These are phyloP conservation scores for Balamuthia mandrillaris DNA, from an alignment of 208 protist genomes.

Conservation along the genomic window DNA sequence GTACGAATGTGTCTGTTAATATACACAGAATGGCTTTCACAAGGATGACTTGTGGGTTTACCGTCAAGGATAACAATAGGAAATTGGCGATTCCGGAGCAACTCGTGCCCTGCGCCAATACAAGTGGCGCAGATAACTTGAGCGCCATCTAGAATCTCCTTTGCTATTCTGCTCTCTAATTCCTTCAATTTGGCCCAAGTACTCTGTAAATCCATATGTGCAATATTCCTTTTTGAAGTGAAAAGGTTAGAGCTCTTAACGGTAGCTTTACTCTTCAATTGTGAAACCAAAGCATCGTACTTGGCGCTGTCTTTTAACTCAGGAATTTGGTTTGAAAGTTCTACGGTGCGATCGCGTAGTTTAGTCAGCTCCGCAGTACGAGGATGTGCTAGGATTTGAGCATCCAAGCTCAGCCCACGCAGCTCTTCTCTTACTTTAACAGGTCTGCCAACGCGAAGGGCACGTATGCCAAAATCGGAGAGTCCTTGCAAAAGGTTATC, in stretches of 20 bases:
- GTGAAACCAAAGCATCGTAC: no score
- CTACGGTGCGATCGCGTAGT: neutral
- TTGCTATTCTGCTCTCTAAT: no score
- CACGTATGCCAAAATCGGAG: neutral
- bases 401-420: constrained; percentile 9
- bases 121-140: constrained; percentile 37
- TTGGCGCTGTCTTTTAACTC: no score
- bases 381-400: neutral
- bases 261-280: no score
- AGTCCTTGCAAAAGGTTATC: constrained; percentile 35
- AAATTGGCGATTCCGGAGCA: neutral
- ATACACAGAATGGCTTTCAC: no score
- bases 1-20: no score
- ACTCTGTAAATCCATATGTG: no score
- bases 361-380: neutral
- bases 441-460: constrained; percentile 27
- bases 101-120: constrained; percentile 36
- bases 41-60: neutral
- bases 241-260: no score
- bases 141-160: neutral
- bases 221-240: no score
- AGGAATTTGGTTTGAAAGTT: no score
- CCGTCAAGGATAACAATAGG: constrained; percentile 29
- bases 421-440: constrained; percentile 29
- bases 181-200: no score